Percentiles rank a stretch among this genome's conserved stretches.
These are phyloP conservation scores for Ophiostoma ulmi DNA, from an alignment of 2,329 filamentous ascomycete genomes.

Conservation along the genomic window DNA sequence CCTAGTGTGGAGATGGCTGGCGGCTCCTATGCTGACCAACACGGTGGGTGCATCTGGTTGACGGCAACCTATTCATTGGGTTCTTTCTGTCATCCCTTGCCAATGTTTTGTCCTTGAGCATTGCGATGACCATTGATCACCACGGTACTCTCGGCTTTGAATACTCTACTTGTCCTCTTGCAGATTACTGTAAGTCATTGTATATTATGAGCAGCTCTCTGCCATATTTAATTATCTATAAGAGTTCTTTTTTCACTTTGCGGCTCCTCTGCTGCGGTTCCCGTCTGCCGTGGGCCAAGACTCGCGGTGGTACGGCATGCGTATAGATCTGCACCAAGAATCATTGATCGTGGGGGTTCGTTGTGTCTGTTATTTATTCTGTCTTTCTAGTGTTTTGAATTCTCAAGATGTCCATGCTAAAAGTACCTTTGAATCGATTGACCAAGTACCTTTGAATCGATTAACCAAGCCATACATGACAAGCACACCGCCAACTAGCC, in stretches of 20 bases:
- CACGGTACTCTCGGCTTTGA: not conserved
- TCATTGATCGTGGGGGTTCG: not conserved
- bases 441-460: too few species aligned
- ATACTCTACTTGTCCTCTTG: not conserved
- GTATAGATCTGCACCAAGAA: not conserved
- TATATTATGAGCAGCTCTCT: too few species aligned
- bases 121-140: too few species aligned
- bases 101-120: too few species aligned
- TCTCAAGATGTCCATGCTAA: too few species aligned
- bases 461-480: not conserved
- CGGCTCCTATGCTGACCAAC: too few species aligned
- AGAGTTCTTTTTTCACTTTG: not conserved
- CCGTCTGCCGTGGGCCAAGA: not conserved
- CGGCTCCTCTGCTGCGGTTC: constrained; percentile 7
- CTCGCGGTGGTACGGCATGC: not conserved
- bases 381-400: not conserved
- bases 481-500: not conserved
- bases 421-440: too few species aligned
- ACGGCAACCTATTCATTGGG: too few species aligned
- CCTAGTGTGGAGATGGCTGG: too few species aligned
- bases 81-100: too few species aligned
- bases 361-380: not conserved
- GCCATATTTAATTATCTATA: not conserved
- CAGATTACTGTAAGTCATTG: too few species aligned
- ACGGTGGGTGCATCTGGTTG: too few species aligned